These are phyloP conservation scores for Parafenestella ontariensis DNA, from an alignment of 2,329 filamentous ascomycete genomes.

Conservation along the genomic window DNA sequence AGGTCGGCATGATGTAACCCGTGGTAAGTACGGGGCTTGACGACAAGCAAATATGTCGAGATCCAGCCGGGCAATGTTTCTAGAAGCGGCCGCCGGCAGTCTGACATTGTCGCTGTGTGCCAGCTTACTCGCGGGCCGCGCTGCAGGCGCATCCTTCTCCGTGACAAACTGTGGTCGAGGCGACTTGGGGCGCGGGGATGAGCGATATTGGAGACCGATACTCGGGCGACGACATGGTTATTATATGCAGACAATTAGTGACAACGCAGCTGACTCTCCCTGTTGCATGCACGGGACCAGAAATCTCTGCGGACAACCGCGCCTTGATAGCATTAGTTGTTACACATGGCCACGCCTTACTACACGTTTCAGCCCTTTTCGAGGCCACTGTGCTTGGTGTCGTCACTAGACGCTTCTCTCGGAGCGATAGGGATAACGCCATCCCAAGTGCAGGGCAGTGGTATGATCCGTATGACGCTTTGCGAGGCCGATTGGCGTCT, in stretches of 20 bases:
- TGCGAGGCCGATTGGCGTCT: conserved; percentile 34
- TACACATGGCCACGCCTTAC: conserved; percentile 14
- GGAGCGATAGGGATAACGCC: conserved; percentile 22
- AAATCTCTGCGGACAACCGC: conserved; percentile 16
- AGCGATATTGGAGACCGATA: conserved; percentile 14
- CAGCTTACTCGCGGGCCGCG: conserved; percentile 2
- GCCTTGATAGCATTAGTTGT: conserved; percentile 16
- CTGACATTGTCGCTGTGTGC: conserved; percentile 7
- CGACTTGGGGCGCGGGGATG: conserved; percentile 26
- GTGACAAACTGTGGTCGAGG: conserved; percentile 4
- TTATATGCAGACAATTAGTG: conserved; percentile 38
- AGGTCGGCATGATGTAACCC: conserved; percentile 30
- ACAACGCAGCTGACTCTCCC: conserved; percentile 19
- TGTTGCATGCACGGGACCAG: conserved; percentile 4
- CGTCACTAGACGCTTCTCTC: conserved; percentile 27
- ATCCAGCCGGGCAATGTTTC: conserved; percentile 12
- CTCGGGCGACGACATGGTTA: conserved; percentile 28
- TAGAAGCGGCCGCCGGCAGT: conserved; percentile 9
- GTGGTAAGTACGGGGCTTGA: conserved; percentile 20
- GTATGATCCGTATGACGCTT: conserved; percentile 27
- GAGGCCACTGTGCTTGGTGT: conserved; percentile 19
- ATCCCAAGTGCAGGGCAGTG: conserved; percentile 40
- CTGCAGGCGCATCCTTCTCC: conserved; percentile 6
- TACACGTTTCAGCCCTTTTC: conserved; percentile 21
- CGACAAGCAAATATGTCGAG: conserved; percentile 18